Base-by-base conservation (phyloP, 148 eudicot genomes). In the Polygonum maritimum region DNA sequence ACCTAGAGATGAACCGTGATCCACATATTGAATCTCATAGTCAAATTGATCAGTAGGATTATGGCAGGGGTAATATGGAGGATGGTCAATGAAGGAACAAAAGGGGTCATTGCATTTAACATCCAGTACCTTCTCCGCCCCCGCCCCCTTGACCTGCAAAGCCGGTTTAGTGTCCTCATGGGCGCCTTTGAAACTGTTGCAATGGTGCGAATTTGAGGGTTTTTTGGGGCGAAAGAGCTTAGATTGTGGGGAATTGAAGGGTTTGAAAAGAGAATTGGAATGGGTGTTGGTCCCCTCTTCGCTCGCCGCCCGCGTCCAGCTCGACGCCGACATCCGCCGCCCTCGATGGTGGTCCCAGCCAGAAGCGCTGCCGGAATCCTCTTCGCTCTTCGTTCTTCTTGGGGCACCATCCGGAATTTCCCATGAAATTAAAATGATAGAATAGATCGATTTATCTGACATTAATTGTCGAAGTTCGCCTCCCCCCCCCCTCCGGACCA, bases 21-120 rank as follows among this genome's bases (percentile, higher is more conserved):
- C 99, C 3, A 94, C 97, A 79, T 95, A 95, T 76, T 83, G 85
- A 74, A 95, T 80, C 82, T 88, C 89, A 79, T 95, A 95, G 82
- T 95, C 98, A 75, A 98, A 95, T 67, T 95, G 98, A 70, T 95
- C 97, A 31, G 78, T 70, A 15, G 88, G 87, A 77, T 74, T 76
- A 36, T 74, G 58, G 60, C 99, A 91, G 9, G 83, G 77, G 54
- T 72, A 77, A 75, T 83, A 80, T 31, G 19, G 79, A 78, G 91
- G 88, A 39, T 82, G 88, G 36, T 81, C 85, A 85, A 89, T 73
- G 45, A 86, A 83, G 73, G 75, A 48, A 71, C 98, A 95, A 77
- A 90, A 22, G 15, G 99, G 88, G 72, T 89, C 89, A 71, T 73
- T 39, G 78, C 99, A 91, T 12, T 79, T 58, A 57, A 95, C 54